Evolutionary conservation across 176 grass and related monocot species (phyloP).

Genomic region (Lolium multiflorum): DNA sequence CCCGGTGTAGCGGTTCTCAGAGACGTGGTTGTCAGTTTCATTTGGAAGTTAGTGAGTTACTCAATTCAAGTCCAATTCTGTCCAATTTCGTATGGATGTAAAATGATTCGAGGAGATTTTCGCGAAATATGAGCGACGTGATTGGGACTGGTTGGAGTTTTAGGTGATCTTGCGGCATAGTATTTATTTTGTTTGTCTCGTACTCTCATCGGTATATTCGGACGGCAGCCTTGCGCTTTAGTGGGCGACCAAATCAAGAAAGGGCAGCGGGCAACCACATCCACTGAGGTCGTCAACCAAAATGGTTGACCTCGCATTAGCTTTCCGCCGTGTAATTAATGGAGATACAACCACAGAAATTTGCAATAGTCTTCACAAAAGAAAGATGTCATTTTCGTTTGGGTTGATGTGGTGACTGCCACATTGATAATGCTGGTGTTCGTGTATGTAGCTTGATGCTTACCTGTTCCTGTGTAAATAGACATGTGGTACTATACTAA

Average conservation of each 20-base stretch:
- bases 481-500: too few relatives aligned
- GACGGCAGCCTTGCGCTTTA: constrained; percentile 34
- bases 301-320: not conserved
- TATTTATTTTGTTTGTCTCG: not conserved
- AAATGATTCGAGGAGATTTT: not conserved
- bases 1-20: not conserved
- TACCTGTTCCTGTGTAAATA: too few relatives aligned
- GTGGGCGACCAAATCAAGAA: constrained; percentile 52
- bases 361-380: not conserved
- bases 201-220: constrained; percentile 2
- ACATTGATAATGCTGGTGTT: too few relatives aligned
- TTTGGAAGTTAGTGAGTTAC: not conserved
- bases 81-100: not conserved
- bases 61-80: not conserved
- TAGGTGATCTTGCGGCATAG: constrained; percentile 10
- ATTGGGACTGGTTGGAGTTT: constrained; percentile 18
- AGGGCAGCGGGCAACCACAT: not conserved
- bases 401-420: too few relatives aligned
- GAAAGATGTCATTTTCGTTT: too few relatives aligned
- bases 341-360: not conserved
- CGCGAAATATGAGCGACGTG: not conserved
- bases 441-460: too few relatives aligned
- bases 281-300: not conserved
- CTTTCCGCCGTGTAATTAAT: not conserved
- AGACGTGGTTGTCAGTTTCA: not conserved